phyloP scores from a whole-genome alignment of 176 grass and related monocot species.

The Luzula sylvatica region DNA sequence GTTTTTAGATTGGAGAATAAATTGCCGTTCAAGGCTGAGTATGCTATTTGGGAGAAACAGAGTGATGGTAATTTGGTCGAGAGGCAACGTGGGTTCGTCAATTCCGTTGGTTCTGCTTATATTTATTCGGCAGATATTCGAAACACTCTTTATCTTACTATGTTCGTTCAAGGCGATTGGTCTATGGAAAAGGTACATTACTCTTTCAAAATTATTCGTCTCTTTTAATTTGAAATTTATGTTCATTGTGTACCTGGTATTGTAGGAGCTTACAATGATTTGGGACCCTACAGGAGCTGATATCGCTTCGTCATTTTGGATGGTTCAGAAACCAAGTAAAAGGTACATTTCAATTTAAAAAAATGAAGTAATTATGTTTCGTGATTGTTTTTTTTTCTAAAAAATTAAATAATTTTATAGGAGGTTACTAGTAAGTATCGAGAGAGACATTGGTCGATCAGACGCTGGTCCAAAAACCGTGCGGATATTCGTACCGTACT shows the following conservation, averaged over 20 bases:
- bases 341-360: too few relatives aligned
- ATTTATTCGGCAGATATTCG: conserved; percentile 80
- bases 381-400: neutral
- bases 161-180: conserved; percentile 78
- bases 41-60: conserved; percentile 90
- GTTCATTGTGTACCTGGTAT: neutral
- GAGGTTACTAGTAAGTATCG: conserved; percentile 66
- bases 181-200: conserved; percentile 63
- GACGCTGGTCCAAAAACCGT: conserved; percentile 67
- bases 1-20: conserved; percentile 92
- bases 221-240: neutral
- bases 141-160: conserved; percentile 61
- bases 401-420: conserved; percentile 31
- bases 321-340: conserved; percentile 60
- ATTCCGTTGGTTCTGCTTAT: conserved; percentile 62
- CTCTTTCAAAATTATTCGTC: too few relatives aligned
- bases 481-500: conserved; percentile 81
- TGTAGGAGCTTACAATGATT: conserved; percentile 61
- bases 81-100: conserved; percentile 62
- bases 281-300: conserved; percentile 47
- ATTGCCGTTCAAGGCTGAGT: conserved; percentile 82
- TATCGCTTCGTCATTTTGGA: conserved; percentile 70
- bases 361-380: neutral
- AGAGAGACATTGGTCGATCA: conserved; percentile 66
- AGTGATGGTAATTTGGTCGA: conserved; percentile 76